A percentile compares a stretch with the other conserved stretches of the same genome.
Conservation (phyloP, 371 early-diverging fungal species). For the Apophysomyces trapeziformis region DNA sequence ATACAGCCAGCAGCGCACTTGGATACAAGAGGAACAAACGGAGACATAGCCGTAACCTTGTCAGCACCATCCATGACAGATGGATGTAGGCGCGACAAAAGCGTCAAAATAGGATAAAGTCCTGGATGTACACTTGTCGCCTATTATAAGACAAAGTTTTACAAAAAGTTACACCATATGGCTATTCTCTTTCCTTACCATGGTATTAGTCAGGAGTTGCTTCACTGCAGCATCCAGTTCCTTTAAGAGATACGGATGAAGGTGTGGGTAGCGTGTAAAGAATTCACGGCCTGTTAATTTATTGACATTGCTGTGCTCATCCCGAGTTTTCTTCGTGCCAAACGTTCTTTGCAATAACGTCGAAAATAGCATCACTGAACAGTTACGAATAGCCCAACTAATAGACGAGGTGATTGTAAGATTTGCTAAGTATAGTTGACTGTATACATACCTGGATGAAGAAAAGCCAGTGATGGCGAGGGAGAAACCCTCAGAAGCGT, state of each 20-base stretch:
- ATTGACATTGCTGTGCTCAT: constrained; percentile 75
- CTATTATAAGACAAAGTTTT: constrained; percentile 2
- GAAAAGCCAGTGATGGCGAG: constrained; percentile 82
- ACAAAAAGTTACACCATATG: constrained; percentile 5
- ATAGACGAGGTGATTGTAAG: not conserved
- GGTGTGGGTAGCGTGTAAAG: constrained; percentile 82
- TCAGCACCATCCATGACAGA: constrained; percentile 59
- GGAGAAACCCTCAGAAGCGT: constrained; percentile 75
- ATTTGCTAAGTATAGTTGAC: not conserved
- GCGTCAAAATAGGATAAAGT: constrained; percentile 76
- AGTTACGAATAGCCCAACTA: constrained; percentile 93
- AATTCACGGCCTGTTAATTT: constrained; percentile 89
- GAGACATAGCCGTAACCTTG: constrained; percentile 51
- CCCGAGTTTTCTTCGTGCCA: constrained; percentile 78
- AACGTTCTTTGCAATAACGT: constrained; percentile 82
- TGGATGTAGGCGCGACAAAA: constrained; percentile 81
- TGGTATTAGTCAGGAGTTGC: constrained; percentile 48
- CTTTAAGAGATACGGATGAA: constrained; percentile 77
- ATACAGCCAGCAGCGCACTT: constrained; percentile 76
- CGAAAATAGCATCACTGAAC: constrained; percentile 92
- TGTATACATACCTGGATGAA: constrained; percentile 57
- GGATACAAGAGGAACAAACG: constrained; percentile 77
- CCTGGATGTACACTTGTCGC: constrained; percentile 72
- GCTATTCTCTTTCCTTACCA: constrained; percentile 18
- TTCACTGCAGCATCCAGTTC: constrained; percentile 72